Conservation (phyloP, 192 early-diverging fungal genomes). For the Physocladia obscura region DNA sequence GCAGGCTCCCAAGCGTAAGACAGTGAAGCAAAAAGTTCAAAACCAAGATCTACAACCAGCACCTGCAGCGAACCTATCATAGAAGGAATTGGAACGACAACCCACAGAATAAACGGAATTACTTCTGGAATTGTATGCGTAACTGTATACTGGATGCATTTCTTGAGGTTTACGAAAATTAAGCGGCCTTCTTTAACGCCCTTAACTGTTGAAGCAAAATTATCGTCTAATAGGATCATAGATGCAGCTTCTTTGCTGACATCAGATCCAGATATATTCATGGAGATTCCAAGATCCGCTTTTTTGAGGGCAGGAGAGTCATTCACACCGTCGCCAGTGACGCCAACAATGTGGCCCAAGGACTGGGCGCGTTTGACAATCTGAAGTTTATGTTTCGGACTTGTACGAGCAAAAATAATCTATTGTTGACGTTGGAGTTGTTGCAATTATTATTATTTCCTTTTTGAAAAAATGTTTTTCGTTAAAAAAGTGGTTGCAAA, state of each 20-base stretch:
- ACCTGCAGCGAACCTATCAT: conserved; percentile 83
- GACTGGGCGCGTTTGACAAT: conserved; percentile 91
- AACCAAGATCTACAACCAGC: conserved; percentile 90
- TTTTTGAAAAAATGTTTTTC: no score
- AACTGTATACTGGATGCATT: conserved; percentile 90
- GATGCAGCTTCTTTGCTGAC: conserved; percentile 70
- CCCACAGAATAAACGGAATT: conserved; percentile 66
- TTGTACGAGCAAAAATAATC: conserved; percentile 95
- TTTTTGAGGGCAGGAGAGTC: conserved; percentile 96
- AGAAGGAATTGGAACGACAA: conserved; percentile 81
- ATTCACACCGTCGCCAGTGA: conserved; percentile 97
- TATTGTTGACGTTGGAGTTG: background rate
- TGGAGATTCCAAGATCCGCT: conserved; percentile 95
- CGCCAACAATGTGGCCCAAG: conserved; percentile 94
- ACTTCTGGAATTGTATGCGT: conserved; percentile 87
- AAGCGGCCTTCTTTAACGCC: conserved; percentile 94
- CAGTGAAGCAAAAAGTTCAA: conserved; percentile 83
- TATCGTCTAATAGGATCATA: conserved; percentile 97
- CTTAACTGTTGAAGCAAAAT: conserved; percentile 91
- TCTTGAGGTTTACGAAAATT: conserved; percentile 95
- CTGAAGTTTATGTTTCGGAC: conserved; percentile 94
- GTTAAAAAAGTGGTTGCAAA: no score
- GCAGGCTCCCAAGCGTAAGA: conserved; percentile 90
- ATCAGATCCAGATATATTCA: conserved; percentile 93
- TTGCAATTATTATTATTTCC: background rate